Evolutionary conservation across 1,139 yeast species (phyloP).

Genomic region (Hansenula sp.): DNA sequence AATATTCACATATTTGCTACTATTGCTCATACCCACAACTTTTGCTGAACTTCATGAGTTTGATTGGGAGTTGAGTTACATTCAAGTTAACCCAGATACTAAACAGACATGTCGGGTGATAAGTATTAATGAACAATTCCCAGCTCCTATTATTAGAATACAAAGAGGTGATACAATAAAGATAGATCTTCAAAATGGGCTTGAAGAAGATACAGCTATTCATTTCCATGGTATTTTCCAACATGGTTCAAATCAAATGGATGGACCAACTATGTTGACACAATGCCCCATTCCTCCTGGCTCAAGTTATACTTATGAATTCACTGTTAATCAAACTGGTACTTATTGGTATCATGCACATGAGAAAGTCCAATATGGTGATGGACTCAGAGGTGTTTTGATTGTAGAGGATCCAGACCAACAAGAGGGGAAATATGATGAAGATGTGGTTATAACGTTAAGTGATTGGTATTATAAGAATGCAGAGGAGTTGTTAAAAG

Average conservation of each 20-base stretch:
- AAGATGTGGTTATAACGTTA: conserved; percentile 41
- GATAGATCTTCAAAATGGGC: conserved; percentile 41
- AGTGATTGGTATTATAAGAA: conserved; percentile 48
- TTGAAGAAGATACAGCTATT: conserved; percentile 44
- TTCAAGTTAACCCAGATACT: conserved; percentile 44
- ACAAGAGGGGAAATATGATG: conserved; percentile 40
- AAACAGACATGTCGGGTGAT: conserved; percentile 28
- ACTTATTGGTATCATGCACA: conserved; percentile 65
- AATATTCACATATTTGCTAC: neutral
- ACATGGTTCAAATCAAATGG: conserved; percentile 45
- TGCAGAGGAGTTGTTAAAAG: conserved; percentile 30
- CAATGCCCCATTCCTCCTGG: conserved; percentile 61
- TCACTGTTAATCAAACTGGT: conserved; percentile 49
- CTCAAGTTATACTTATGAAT: conserved; percentile 44
- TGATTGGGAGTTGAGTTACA: conserved; percentile 37
- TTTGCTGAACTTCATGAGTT: neutral
- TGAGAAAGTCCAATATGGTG: conserved; percentile 51
- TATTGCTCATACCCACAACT: neutral
- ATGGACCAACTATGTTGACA: conserved; percentile 55
- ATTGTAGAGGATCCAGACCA: conserved; percentile 38
- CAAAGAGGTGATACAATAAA: conserved; percentile 42
- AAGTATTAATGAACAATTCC: conserved; percentile 47
- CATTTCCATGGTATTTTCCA: conserved; percentile 59
- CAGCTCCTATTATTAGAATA: conserved; percentile 46
- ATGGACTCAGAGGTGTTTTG: conserved; percentile 54